A percentile compares a stretch with the other conserved stretches of the same genome.
Conservation (phyloP, 805 yeast species). For the Candida chilensis region DNA sequence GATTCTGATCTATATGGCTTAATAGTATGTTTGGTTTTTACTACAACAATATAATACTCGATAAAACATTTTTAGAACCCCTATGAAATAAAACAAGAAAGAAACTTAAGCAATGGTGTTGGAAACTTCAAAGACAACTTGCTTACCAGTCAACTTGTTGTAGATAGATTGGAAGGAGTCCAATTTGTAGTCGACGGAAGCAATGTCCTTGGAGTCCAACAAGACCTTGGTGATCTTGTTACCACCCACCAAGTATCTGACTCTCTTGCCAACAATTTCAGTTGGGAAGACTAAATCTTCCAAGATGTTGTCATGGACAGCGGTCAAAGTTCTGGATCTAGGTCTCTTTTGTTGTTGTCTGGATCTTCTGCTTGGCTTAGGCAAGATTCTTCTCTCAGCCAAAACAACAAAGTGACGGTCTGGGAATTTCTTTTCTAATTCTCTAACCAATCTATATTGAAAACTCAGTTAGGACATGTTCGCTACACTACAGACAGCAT, state of each 20-base stretch:
- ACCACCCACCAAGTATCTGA: conserved; percentile 98
- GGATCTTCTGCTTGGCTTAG: conserved; percentile 96
- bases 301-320: conserved; percentile 97
- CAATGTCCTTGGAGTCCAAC: conserved; percentile 96
- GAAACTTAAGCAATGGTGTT: no score
- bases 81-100: no score
- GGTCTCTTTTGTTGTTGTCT: conserved; percentile 98
- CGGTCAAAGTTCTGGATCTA: conserved; percentile 97
- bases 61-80: no score
- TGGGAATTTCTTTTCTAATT: conserved; percentile 99
- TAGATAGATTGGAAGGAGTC: conserved; percentile 99
- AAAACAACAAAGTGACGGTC: conserved; percentile 99
- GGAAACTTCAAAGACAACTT: conserved; percentile 95
- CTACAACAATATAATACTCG: no score
- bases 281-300: conserved; percentile 99
- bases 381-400: conserved; percentile 99
- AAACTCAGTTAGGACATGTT: no score
- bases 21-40: no score
- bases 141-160: conserved; percentile 98
- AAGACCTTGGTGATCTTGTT: conserved; percentile 95
- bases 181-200: conserved; percentile 95
- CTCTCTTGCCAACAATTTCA: conserved; percentile 98
- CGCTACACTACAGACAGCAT: no score
- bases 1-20: no score
- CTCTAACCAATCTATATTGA: conserved; percentile 97